Evolutionary conservation across 2,329 filamentous ascomycete genomes (phyloP).

Genomic region (Furcasterigmium furcatum): DNA sequence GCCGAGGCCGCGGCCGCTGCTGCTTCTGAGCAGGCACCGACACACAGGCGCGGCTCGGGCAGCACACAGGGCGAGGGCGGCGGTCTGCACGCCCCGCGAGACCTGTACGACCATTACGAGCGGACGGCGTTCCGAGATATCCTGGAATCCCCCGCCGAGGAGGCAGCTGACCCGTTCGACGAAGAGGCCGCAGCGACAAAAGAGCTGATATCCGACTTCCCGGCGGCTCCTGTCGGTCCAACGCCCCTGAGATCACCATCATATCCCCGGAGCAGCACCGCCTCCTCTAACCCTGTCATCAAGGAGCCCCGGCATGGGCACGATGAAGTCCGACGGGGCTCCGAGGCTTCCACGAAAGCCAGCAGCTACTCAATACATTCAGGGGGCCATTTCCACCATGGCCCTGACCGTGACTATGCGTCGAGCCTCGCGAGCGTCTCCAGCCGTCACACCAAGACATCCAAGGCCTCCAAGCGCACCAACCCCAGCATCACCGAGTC

Average conservation of each 20-base stretch:
- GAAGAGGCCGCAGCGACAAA: not conserved
- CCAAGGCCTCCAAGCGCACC: constrained; percentile 48
- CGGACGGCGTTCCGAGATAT: constrained; percentile 48
- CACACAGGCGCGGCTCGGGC: constrained; percentile 9
- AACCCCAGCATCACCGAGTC: constrained; percentile 43
- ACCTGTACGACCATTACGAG: constrained; percentile 57
- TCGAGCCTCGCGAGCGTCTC: constrained; percentile 42
- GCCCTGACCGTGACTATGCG: constrained; percentile 30
- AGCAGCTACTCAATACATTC: not conserved
- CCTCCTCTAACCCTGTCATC: constrained; percentile 12
- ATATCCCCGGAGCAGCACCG: not conserved
- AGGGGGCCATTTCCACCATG: too few relatives aligned
- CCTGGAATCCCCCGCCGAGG: constrained; percentile 13
- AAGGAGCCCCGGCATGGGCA: constrained; percentile 4
- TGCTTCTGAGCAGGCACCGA: constrained; percentile 3
- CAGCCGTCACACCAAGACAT: constrained; percentile 52
- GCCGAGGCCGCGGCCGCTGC: not conserved
- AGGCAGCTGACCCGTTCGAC: not conserved
- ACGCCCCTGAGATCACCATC: constrained; percentile 9
- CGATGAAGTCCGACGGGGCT: not conserved
- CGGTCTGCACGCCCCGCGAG: constrained; percentile 36
- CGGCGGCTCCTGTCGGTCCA: not conserved
- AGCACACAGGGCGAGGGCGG: constrained; percentile 8
- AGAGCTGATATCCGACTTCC: constrained; percentile 1
- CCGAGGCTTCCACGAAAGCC: not conserved